Evolutionary conservation across 306 rosid species (phyloP).

Genomic region (Pterocarpus santalinus): DNA sequence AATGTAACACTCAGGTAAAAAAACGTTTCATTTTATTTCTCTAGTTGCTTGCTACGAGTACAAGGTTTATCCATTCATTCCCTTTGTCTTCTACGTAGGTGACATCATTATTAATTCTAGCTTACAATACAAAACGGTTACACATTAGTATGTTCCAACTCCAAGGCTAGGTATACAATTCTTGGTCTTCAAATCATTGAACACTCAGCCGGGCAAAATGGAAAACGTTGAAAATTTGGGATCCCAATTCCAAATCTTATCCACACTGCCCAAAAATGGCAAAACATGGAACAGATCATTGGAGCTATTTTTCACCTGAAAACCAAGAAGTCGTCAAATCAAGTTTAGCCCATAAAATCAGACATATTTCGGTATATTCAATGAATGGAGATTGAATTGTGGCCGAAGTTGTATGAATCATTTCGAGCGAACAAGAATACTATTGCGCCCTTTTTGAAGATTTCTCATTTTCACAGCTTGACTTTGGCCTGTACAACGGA

Average conservation of each 20-base stretch:
- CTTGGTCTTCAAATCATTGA: conserved; percentile 23
- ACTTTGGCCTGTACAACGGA: background rate
- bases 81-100: background rate
- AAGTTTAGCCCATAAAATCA: background rate
- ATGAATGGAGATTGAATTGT: background rate
- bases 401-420: background rate
- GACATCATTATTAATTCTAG: background rate
- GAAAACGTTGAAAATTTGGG: background rate
- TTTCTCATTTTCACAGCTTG: background rate
- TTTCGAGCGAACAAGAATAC: background rate
- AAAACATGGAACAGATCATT: background rate
- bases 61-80: no score
- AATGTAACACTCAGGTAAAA: no score
- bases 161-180: background rate
- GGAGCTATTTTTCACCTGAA: background rate
- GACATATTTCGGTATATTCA: background rate
- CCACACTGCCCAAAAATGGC: conserved; percentile 1
- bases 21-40: background rate
- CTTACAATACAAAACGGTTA: background rate
- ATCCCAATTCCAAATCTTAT: conserved; percentile 23
- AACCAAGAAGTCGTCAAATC: background rate
- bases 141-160: background rate
- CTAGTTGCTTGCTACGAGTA: no score
- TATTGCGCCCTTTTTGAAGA: background rate
- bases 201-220: background rate